These are phyloP conservation scores for Avena atlantica DNA, from an alignment of 176 grass and related monocot species.

Conservation along the genomic window DNA sequence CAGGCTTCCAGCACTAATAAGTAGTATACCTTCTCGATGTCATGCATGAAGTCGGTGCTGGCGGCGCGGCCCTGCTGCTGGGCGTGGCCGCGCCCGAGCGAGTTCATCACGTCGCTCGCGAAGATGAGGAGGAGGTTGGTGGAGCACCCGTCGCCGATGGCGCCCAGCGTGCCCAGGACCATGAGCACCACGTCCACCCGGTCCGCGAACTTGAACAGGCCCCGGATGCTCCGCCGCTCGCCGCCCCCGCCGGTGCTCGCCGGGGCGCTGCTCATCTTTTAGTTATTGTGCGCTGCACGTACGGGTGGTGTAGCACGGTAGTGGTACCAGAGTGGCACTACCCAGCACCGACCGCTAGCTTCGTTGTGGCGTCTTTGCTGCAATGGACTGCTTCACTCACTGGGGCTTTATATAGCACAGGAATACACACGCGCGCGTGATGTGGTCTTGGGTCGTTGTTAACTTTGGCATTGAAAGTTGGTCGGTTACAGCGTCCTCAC, in stretches of 20 bases:
- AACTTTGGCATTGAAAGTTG: slow-evolving; percentile 16
- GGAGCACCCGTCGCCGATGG: slow-evolving; percentile 90
- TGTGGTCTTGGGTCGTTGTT: neutral
- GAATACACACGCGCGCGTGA: neutral
- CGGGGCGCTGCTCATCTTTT: slow-evolving; percentile 39
- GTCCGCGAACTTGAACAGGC: slow-evolving; percentile 85
- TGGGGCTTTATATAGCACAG: slow-evolving; percentile 50
- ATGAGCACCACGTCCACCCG: slow-evolving; percentile 73
- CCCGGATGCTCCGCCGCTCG: slow-evolving; percentile 58
- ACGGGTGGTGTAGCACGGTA: neutral
- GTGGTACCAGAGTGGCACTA: neutral
- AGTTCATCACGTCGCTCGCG: slow-evolving; percentile 95
- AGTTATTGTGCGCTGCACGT: neutral
- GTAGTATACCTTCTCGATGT: slow-evolving; percentile 98
- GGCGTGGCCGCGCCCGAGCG: slow-evolving; percentile 62
- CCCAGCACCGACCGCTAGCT: neutral
- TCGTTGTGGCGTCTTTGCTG: neutral
- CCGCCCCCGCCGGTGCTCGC: slow-evolving; percentile 11
- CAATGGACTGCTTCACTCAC: slow-evolving; percentile 31
- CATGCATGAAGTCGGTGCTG: slow-evolving; percentile 72
- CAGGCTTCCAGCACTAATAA: no score
- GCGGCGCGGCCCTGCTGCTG: slow-evolving; percentile 8
- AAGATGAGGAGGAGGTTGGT: slow-evolving; percentile 93
- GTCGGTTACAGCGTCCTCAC: slow-evolving; percentile 12
- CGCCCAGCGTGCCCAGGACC: slow-evolving; percentile 77